Evolutionary conservation across 2,329 filamentous ascomycete genomes (phyloP).

Genomic region (Nigrograna mackinnonii): DNA sequence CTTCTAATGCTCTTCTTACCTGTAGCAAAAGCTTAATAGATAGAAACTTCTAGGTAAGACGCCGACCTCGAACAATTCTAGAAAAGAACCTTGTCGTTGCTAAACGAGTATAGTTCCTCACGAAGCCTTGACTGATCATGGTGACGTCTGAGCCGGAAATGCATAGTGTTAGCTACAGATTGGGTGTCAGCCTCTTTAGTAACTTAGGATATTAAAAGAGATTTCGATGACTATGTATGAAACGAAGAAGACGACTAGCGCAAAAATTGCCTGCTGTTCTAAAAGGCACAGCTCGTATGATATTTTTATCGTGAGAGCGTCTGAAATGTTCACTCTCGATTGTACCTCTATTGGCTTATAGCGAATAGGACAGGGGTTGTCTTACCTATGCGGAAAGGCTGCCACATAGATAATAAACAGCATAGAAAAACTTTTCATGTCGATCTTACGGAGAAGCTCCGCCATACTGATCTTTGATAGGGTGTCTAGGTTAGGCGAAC

Average conservation of each 20-base stretch:
- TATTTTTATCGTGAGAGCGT: conserved; percentile 9
- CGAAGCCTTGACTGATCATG: conserved; percentile 45
- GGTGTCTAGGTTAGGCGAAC: too few species aligned
- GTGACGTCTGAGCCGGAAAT: conserved; percentile 63
- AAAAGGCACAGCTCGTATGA: conserved; percentile 10
- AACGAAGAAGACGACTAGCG: conserved; percentile 35
- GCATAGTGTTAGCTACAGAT: conserved; percentile 22
- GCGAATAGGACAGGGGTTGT: background rate
- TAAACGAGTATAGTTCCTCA: conserved; percentile 26
- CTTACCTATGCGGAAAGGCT: conserved; percentile 13
- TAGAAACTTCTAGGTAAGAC: conserved; percentile 52
- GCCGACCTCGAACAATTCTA: conserved; percentile 4
- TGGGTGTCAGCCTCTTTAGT: conserved; percentile 68
- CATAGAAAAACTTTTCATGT: conserved; percentile 1
- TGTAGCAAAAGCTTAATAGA: conserved; percentile 70
- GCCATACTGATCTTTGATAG: conserved; percentile 5
- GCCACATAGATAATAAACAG: conserved; percentile 34
- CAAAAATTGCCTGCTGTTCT: conserved; percentile 9
- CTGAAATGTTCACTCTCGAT: conserved; percentile 16
- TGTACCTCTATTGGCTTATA: background rate
- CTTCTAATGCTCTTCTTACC: conserved; percentile 65
- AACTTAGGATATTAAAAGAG: conserved; percentile 64
- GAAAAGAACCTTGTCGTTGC: conserved; percentile 6
- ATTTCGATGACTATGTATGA: conserved; percentile 54
- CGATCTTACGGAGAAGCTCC: conserved; percentile 4